phyloP scores from a whole-genome alignment of 495 filamentous ascomycete species.

The Aspergillus incahuasiensis region DNA sequence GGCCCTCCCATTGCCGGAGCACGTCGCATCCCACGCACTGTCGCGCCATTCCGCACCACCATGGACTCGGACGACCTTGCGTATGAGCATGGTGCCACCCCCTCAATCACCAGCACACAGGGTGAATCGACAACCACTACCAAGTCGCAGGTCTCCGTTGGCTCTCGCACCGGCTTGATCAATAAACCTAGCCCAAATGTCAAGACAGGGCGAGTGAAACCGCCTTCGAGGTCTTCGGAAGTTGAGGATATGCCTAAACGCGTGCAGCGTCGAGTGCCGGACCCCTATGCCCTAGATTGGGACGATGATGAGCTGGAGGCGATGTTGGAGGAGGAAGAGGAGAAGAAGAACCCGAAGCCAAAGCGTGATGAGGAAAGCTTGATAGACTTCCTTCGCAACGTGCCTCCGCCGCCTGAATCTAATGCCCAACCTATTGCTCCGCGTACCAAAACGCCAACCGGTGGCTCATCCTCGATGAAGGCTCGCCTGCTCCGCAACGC shows the following conservation, averaged over 20 bases:
- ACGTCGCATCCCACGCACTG: slow-evolving; percentile 72
- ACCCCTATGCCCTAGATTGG: slow-evolving; percentile 88
- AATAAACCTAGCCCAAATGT: slow-evolving; percentile 20
- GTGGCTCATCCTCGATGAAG: slow-evolving; percentile 54
- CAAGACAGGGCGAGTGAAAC: slow-evolving; percentile 12
- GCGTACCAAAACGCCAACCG: slow-evolving; percentile 50
- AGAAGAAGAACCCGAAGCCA: slow-evolving; percentile 26
- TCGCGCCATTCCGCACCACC: slow-evolving; percentile 79
- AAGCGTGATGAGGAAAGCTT: slow-evolving; percentile 62
- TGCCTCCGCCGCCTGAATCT: slow-evolving; percentile 63
- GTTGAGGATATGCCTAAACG: slow-evolving; percentile 37
- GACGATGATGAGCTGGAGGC: slow-evolving; percentile 74
- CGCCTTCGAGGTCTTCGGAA: slow-evolving; percentile 12
- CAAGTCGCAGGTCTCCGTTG: slow-evolving; percentile 48
- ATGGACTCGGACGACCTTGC: slow-evolving; percentile 77
- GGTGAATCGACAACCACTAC: slow-evolving; percentile 37
- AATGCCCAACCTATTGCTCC: slow-evolving; percentile 37
- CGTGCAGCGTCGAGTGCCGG: slow-evolving; percentile 71
- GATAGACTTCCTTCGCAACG: slow-evolving; percentile 81
- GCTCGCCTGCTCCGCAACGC: slow-evolving; percentile 52
- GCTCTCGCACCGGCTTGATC: slow-evolving; percentile 57
- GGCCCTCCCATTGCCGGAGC: slow-evolving; percentile 58
- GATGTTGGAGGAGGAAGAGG: slow-evolving; percentile 32
- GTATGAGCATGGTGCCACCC: slow-evolving; percentile 28
- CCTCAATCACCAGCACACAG: slow-evolving; percentile 42